phyloP scores from a whole-genome alignment of 306 rosid species.

The Vigna hirtella region DNA sequence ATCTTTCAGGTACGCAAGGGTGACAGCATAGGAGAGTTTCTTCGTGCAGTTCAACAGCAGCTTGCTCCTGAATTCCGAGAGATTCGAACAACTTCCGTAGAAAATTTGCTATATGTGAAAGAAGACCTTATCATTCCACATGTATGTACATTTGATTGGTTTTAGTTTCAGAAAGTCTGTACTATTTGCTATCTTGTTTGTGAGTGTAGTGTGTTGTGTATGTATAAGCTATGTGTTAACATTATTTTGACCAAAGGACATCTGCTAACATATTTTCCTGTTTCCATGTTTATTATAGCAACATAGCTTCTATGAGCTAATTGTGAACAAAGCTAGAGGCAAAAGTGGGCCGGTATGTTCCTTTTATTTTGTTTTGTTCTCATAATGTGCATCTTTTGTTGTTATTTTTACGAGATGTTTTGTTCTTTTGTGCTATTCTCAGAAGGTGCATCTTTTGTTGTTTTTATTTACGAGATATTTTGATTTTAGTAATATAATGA shows the following conservation, averaged over 20 bases:
- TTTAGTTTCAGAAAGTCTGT: constrained; percentile 24
- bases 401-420: background rate
- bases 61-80: constrained; percentile 95
- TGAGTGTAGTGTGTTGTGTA: background rate
- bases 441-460: constrained; percentile 7
- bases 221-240: background rate
- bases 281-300: constrained; percentile 67
- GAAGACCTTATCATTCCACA: constrained; percentile 98
- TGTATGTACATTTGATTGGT: constrained; percentile 51
- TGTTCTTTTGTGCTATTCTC: constrained; percentile 1
- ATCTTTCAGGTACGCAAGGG: constrained; percentile 83
- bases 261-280: constrained; percentile 43
- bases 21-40: constrained; percentile 90
- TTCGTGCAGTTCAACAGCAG: constrained; percentile 87
- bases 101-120: constrained; percentile 94
- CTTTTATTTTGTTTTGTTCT: constrained; percentile 22
- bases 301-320: constrained; percentile 95
- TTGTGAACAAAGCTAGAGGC: constrained; percentile 93
- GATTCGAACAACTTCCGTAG: constrained; percentile 93
- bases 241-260: background rate
- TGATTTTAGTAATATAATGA: background rate
- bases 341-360: constrained; percentile 94
- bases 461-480: background rate
- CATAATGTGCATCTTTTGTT: background rate
- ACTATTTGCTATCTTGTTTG: constrained; percentile 9